Base-by-base conservation (phyloP, 805 yeast genomes). In the Cyberlindnera americana region DNA sequence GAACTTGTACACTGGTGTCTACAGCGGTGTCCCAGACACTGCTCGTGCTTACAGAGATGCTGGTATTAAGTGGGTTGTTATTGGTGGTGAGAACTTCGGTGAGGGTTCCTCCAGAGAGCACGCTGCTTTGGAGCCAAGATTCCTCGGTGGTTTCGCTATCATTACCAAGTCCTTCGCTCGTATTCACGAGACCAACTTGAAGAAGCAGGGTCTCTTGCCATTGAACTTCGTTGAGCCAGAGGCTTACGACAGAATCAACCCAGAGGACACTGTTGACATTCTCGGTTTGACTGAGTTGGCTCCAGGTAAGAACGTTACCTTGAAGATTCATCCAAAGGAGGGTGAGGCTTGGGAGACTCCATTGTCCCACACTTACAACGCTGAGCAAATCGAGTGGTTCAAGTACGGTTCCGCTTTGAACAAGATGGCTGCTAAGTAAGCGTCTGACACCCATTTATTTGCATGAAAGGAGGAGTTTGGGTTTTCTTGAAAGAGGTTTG, bases 31-130 rank as follows among this genome's bases (percentile, higher is more conserved):
- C 62, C 99, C 99, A 73, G 96, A 89, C 69, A 85, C 95, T 56
- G 97, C 95, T 60, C 81, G 78, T 66, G 85, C 79, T 67, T 91
- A 91, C 90, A 86, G 96, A 74, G 95, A 87, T 64, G 72, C 81
- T 54, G 96, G 95, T 58, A 73, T 83, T 63, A 82, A 75, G 62
- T 91, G 98, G 98, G 96, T 90, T 71, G 98, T 91, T 53, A 78
- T 91, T 63, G 99, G 97, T 71, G 98, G 88, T 64, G 97, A 91
- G 73, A 91, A 91, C 77, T 87, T 90, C 62, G 99, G 99, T 78
- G 99, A 91, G 77, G 99, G 99, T 75, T 90, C 97, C 49, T 91
- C 98, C 59, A 88, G 99, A 79, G 99, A 91, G 75, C 99, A 91
- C 69, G 99, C 98, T 65, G 99, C 99, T 58, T 80, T 91, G 67